Evolutionary conservation across 2,329 filamentous ascomycete genomes (phyloP), one percentile per base, ranked within the genome.

Genomic region (Ophiostoma tasmaniense): DNA sequence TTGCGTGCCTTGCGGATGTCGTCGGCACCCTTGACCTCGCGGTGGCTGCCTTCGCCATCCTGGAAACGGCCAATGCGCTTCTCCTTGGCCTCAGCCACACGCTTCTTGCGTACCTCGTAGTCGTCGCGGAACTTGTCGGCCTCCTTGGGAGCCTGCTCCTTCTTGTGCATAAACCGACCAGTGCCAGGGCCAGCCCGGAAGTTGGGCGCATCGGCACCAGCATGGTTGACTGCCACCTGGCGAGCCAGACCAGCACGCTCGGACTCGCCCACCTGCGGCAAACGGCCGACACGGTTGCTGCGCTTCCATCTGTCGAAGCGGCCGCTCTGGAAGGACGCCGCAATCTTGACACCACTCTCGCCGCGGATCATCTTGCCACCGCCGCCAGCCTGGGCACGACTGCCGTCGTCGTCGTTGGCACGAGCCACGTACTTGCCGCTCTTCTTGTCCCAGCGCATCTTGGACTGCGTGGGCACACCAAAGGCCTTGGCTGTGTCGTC

Each of bases 371-470:
- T 89, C 70, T 80, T 78, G 59, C 84, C 35, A 8, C 70, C 70
- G 69, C 79, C 78, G 65, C 85, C 85, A 22, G 17, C 55, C 33
- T 66, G 37, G 0, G 45, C 35, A 76, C 89, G 89, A 74, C 83
- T 96, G 52, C 95, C 95, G 80, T 99, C 96, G 74, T 96, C 91
- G 80, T 99, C 95, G 82, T 99, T 98, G 74, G 88, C 88, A 45
- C 91, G 87, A 14, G 91, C 84, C 45, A 99, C 94, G 80, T 98
- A 99, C 80, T 97, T 98, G 80, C 91, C 96, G 75, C 88, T 87
- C 79, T 97, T 96, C 82, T 96, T 94, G 81, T 99, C 95, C 95
- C 95, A 99, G 73, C 95, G 90, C 88, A 97, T 89, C 73, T 88
- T 86, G 66, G 88, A 80, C 74, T 89, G 90, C 64, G 89, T 86